These are phyloP conservation scores for Kewa caespitosa DNA, from an alignment of 179 eudicot species.

Conservation along the genomic window DNA sequence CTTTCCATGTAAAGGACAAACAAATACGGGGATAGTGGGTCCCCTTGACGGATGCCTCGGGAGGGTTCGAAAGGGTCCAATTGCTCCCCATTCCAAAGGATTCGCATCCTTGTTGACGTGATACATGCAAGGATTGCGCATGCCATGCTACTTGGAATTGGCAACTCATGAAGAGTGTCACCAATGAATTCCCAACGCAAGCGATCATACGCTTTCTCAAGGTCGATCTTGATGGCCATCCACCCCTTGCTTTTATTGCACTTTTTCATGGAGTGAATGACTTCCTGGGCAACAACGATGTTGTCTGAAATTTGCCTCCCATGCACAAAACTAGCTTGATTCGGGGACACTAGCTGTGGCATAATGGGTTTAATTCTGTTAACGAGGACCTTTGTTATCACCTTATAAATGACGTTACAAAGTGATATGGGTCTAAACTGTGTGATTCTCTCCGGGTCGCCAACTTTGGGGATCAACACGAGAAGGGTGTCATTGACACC, in stretches of 20 bases:
- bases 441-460: neutral
- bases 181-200: neutral
- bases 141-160: neutral
- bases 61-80: neutral
- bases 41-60: neutral
- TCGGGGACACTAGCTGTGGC: neutral
- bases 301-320: neutral
- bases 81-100: neutral
- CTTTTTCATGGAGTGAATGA: neutral
- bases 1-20: neutral
- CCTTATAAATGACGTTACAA: neutral
- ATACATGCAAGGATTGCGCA: neutral
- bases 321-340: neutral
- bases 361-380: neutral
- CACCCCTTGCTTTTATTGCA: neutral
- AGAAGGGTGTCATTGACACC: neutral
- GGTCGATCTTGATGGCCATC: neutral
- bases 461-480: neutral
- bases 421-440: neutral
- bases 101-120: neutral
- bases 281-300: neutral
- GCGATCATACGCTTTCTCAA: neutral
- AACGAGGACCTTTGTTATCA: neutral
- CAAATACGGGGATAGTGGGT: neutral
- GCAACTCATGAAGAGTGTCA: neutral